Evolutionary conservation across 2,329 filamentous ascomycete genomes (phyloP), one percentile per base, ranked within the genome.

Genomic region (Amauroascus verrucosus): DNA sequence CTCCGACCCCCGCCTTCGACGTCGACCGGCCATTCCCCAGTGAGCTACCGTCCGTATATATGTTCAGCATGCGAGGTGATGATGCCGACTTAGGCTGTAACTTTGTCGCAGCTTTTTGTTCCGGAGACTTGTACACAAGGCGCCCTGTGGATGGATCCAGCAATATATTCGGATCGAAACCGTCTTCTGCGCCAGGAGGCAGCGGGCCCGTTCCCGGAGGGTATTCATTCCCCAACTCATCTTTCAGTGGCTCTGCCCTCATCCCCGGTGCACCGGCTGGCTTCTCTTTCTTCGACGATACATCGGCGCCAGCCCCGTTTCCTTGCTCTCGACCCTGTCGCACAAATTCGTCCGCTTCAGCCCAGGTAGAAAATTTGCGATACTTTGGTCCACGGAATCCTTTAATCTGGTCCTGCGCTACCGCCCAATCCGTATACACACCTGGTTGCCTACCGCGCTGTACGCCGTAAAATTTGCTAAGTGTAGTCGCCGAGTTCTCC

Each of bases 301-400:
- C 45, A 26, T 52, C 30, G 6, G 20, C 28, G n/a, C 18, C 24
- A 14, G 20, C 7, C 30, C 33, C 54, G 35, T 51, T 50, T 13
- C 48, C 28, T 20, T 20, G 40, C 18, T 51, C 48, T 45, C 50
- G 48, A 24, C 55, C 57, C 38, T 56, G 35, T 32, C 52, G 51
- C n/a, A 95, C 86, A 65, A 86, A 96, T 18, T 80, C 80, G 63
- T 91, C 81, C 0, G 91, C 91, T 67, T 94, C 88, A 54, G 75
- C 76, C 24, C 77, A 75, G 1, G 80, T 85, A 3, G 72, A 68
- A 59, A 89, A 90, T 57, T 79, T 84, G 67, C 84, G 86, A 67
- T 85, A 80, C 55, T 77, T 80, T 3, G 80, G 79, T 4, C 82
- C 82, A 61, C 84, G 84, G 64, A 83, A 84, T 1, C 85, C 87